Percentiles rank a stretch among this genome's conserved stretches.
These are phyloP conservation scores for Cercospora sojina DNA, from an alignment of 2,329 filamentous ascomycete species.

Conservation along the genomic window DNA sequence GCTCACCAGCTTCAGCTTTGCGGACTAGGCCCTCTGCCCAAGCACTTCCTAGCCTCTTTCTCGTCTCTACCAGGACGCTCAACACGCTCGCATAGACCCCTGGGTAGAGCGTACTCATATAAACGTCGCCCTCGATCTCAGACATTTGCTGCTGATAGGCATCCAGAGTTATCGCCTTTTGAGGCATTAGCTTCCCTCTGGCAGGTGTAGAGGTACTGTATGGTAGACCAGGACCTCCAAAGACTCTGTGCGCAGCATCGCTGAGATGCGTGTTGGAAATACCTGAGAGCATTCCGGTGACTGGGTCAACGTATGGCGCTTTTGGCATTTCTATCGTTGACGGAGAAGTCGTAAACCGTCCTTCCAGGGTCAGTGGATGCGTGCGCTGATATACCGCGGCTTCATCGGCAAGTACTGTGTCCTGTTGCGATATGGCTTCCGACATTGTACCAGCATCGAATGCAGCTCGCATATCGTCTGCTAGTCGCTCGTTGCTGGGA, in stretches of 20 bases:
- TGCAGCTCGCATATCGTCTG: slow-evolving; percentile 38
- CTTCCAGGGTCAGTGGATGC: slow-evolving; percentile 72
- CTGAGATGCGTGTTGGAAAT: slow-evolving; percentile 70
- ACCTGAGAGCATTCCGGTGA: slow-evolving; percentile 63
- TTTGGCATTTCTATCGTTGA: slow-evolving; percentile 73
- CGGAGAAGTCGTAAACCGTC: slow-evolving; percentile 72
- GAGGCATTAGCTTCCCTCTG: slow-evolving; percentile 55
- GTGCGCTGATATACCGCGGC: slow-evolving; percentile 51
- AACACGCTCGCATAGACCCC: slow-evolving; percentile 67
- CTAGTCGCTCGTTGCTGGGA: slow-evolving; percentile 51
- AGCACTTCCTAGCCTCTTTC: slow-evolving; percentile 66
- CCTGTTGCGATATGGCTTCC: slow-evolving; percentile 55
- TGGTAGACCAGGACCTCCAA: slow-evolving; percentile 75
- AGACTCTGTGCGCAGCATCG: slow-evolving; percentile 67
- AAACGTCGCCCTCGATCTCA: slow-evolving; percentile 73
- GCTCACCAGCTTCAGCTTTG: slow-evolving; percentile 53
- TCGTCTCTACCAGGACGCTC: slow-evolving; percentile 69
- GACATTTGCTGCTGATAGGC: slow-evolving; percentile 66
- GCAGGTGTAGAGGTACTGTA: slow-evolving; percentile 71
- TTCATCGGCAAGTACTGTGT: slow-evolving; percentile 58
- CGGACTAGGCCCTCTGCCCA: slow-evolving; percentile 68
- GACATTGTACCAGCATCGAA: slow-evolving; percentile 46
- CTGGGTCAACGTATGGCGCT: slow-evolving; percentile 66
- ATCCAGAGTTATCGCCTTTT: slow-evolving; percentile 64
- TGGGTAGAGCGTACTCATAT: slow-evolving; percentile 67